Evolutionary conservation across 2,329 filamentous ascomycete genomes (phyloP), one percentile per base, ranked within the genome.

Genomic region (Rutstroemia sp.): DNA sequence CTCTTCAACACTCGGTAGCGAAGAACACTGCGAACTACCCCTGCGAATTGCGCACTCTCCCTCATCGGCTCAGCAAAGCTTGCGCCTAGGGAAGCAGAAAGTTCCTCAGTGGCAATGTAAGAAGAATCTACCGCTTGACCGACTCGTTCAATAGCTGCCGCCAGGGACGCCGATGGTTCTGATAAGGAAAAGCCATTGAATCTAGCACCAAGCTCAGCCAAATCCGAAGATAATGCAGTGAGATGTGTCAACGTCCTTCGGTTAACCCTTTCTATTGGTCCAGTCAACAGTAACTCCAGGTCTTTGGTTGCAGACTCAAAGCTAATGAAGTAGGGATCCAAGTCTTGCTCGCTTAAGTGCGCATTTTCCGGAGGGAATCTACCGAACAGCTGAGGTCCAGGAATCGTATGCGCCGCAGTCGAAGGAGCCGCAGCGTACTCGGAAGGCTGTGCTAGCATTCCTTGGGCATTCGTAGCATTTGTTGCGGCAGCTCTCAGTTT

Each of bases 31-130:
- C 92, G 84, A 3, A 99, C 94, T 1, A 99, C 90, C 10, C 94
- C 89, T 0, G 94, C 94, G 70, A 99, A 99, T 68, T 99, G 94
- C 12, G 94, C 92, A 66, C 91, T 95, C 73, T 99, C 94, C 55
- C 95, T 83, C 90, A 99, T 96, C 0, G 94, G 94, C 68, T 99
- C 95, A 0, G 95, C 91, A 68, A 99, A 99, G 63, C 84, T 94
- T 37, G 92, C 92, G 19, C 92, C 92, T n/a, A 99, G 75, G 0
- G 88, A 87, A 2, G 84, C 84, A 0, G 92, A 92, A 3, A 99
- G 76, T 69, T 99, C 94, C 66, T 95, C 89, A 0, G 92, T 97
- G 9, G 89, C 91, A 62, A 99, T 92, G 69, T 97, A 99, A 0
- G 94, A 96, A 9, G 89, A 89, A 70, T 99, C 94, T 8, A 92